Evolutionary conservation across 257 asterid species (phyloP), one percentile per base, ranked within the genome.

Genomic region (Rhazya stricta): DNA sequence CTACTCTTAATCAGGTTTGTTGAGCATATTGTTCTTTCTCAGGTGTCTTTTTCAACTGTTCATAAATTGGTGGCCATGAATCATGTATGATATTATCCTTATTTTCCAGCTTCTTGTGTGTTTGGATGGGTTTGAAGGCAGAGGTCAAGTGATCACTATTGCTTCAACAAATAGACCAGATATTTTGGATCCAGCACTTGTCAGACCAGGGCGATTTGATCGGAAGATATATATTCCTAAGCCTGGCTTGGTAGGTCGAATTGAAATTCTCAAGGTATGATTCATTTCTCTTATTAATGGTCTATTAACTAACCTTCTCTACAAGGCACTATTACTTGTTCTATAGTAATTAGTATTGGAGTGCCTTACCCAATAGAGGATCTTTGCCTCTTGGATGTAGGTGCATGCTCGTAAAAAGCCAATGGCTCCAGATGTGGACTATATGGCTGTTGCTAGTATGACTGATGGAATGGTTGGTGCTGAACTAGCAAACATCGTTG

Each of bases 101-200:
- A 74, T 87, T 71, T 83, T 88, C 51, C 92, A 92, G 99, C 99
- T 94, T 84, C 98, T 94, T 69, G 99, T 94, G 66, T 86, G 86
- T 86, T 79, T 94, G 85, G 99, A 94, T 87, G 99, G 99, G 69
- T 94, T 94, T 72, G 99, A 94, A 92, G 99, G 97, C 82, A 89
- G 88, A 84, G 99, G 99, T 68, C 89, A 92, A 80, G 99, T 94
- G 74, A 94, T 94, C 73, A 94, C 99, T 60, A 94, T 94, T 86
- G 99, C 99, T 81, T 94, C 99, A 67, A 94, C 99, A 70, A 94
- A 92, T 79, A 88, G 99, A 79, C 96, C 99, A 36, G 99, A 94
- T 86, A 94, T 94, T 78, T 79, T 94, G 81, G 99, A 94, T 81
- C 94, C 99, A 68, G 97, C 99, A 39, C 97, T 94, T 63, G 97